Base-by-base conservation (phyloP, 108 stramenopile genomes). In the Nitzschia palea region DNA sequence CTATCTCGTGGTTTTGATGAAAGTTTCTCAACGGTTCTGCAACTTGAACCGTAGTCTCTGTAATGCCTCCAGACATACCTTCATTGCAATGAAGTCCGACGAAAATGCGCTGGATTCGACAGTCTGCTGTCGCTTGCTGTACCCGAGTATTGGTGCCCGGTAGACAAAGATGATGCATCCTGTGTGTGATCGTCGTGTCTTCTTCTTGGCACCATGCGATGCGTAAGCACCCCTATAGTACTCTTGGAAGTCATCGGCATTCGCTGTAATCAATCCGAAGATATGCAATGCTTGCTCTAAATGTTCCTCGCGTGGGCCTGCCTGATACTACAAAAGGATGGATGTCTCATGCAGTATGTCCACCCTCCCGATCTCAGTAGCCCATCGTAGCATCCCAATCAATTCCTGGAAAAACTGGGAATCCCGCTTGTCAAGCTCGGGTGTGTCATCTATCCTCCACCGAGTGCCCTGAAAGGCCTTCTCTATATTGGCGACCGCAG, bases 91-190 rank as follows among this genome's bases (percentile, higher is more conserved):
- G 15, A 79, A 54, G 56, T 88, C 82, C 8, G 65, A 51, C 3
- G 80, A 78, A 64, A 81, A 87, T 15, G 75, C 71, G 27, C 67
- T 66, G 0, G 82, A 65, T 48, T 87, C 80, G 26, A 83, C 61
- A 29, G 81, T 74, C 14, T 52, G 70, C 53, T 87, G 86, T 33
- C 67, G 61, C 65, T 83, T 83, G 40, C 57, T 53, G 40, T 62
- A 77, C 64, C 71, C 76, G 5, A 70, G 17, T 12, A 83, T 79
- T 22, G 75, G 68, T 20, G 86, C 71, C 10, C 57, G 50, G 56
- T 87, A 80, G 27, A 83, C 45, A 45, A 78, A 83, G 26, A 88
- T 52, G 0, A 88, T 4, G 18, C 83, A 55, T 0, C 81, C 87
- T 29, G 84, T 83, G 9, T 70, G 40, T 1, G 81, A 82, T 32